phyloP scores from a whole-genome alignment of 768 basidiomycete genomes.

The Boletus eberwhitei region DNA sequence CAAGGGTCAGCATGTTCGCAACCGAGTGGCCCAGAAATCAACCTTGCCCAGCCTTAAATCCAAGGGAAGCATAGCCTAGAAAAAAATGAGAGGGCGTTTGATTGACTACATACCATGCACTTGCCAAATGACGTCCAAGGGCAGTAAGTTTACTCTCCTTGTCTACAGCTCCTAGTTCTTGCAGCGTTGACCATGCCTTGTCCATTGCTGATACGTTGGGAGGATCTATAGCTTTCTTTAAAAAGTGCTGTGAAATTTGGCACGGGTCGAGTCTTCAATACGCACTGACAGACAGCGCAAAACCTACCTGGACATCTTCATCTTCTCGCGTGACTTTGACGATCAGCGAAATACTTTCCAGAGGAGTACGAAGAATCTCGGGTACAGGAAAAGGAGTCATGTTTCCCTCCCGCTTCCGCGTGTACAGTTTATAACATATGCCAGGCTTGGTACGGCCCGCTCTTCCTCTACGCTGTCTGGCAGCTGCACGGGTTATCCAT shows the following conservation, averaged over 20 bases:
- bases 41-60: slow-evolving; percentile 88
- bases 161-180: slow-evolving; percentile 77
- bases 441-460: slow-evolving; percentile 86
- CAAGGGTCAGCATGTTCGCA: slow-evolving; percentile 1
- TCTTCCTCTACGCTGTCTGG: slow-evolving; percentile 80
- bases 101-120: slow-evolving; percentile 7
- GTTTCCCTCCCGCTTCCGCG: slow-evolving; percentile 61
- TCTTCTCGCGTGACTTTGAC: slow-evolving; percentile 78
- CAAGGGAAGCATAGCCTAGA: slow-evolving; percentile 77
- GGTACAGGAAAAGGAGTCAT: slow-evolving; percentile 77
- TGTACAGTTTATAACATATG: slow-evolving; percentile 86
- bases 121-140: slow-evolving; percentile 75
- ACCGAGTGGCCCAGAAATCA: background rate
- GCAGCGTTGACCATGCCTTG: slow-evolving; percentile 66
- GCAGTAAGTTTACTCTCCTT: slow-evolving; percentile 66
- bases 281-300: slow-evolving; percentile 3
- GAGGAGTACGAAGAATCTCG: slow-evolving; percentile 83
- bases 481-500: slow-evolving; percentile 77
- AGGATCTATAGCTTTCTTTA: slow-evolving; percentile 78
- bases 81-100: background rate
- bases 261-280: background rate
- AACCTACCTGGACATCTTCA: slow-evolving; percentile 68
- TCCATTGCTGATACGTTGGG: slow-evolving; percentile 75
- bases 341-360: slow-evolving; percentile 77
- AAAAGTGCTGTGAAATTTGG: slow-evolving; percentile 45